Base-by-base conservation (phyloP, 768 basidiomycete genomes). In the Pisolithus microcarpus region DNA sequence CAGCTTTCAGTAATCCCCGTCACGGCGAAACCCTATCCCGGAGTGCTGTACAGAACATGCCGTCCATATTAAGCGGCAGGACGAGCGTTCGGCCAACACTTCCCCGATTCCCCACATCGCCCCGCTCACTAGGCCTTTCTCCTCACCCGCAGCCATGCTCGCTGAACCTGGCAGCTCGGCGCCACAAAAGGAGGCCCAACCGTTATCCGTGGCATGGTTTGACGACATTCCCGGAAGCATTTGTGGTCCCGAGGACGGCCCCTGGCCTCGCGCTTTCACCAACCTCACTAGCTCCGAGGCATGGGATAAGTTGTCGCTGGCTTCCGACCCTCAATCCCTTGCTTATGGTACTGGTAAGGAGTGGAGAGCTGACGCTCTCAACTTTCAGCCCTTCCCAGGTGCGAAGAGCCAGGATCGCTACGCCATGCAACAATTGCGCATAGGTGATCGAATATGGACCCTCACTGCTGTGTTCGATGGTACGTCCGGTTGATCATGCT, bases 391-490 rank as follows among this genome's bases (percentile, higher is more conserved):
- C 4, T 82, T 78, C 36, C 68, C 71, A 0, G 69, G 65, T 8
- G 72, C 75, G 18, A 69, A 65, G 53, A 84, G 80, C 1, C 84
- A 85, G 66, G 84, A 85, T 58, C 73, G 84, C 51, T 82, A 82
- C 54, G 74, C 81, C 30, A 74, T 82, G 50, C 77, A 76, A 7
- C 73, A 75, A 58, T 70, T 84, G 50, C 69, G 80, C 40, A 68
- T 85, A 48, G 71, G 71, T 45, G 83, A 79, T 13, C 75, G 70
- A 28, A 65, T 69, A 45, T 85, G 84, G 83, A 71, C 73, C n/a
- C 72, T 85, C 55, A 82, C 81, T 1, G 84, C 80, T 43, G 82
- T 85, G 34, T 85, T 85, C 58, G 84, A 85, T 63, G 84, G 84
- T 79, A 58, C 53, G 80, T 19, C 18, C 18, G 11, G 10, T 19